Evolutionary conservation across 2,329 filamentous ascomycete genomes (phyloP), one percentile per base, ranked within the genome.

Genomic region (Calonectria montana): DNA sequence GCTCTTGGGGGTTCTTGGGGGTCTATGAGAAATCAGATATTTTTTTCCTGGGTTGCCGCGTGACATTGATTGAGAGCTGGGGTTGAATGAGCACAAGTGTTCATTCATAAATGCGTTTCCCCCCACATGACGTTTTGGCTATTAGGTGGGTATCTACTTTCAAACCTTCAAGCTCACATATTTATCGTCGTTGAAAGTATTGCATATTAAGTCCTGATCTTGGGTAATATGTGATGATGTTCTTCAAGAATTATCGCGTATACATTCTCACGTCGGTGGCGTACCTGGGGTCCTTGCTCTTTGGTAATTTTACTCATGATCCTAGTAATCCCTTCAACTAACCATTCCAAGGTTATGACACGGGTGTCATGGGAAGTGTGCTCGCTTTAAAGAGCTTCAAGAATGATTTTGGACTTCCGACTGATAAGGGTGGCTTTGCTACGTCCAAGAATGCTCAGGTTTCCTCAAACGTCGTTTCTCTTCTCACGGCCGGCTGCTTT

Each of bases 401-500:
- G 45, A 18, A 59, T 18, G 73, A 75, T 25, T 75, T 75, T 48
- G 72, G 69, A 21, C 63, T 75, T 6, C 73, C 73, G 4, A 72
- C 71, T 18, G 71, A 67, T 41, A 61, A 61, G 2, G 45, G 69
- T 41, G 73, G 73, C 21, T 75, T 74, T 45, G 63, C 73, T 8
- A 66, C 65, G 1, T 16, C 73, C 12, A 43, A 75, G 35, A 72
- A 72, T 65, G 73, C 73, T 10, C 61, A 74, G 16, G 35, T 75
- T 5, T 47, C 73, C 9, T 73, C 73, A 45, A 75, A 75, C 23
- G 73, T 75, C 2, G 73, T 75, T 12, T 75, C 73, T 50, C 69
- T 75, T 1, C 73, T 75, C 12, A 75, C 73, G 2, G 76, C 76
- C 4, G 76, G 76, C 8, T 76, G 75, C 23, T 76, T 78, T 65